Evolutionary conservation across 1,284 basidiomycete species (phyloP).

Genomic region (Mycena sp.): DNA sequence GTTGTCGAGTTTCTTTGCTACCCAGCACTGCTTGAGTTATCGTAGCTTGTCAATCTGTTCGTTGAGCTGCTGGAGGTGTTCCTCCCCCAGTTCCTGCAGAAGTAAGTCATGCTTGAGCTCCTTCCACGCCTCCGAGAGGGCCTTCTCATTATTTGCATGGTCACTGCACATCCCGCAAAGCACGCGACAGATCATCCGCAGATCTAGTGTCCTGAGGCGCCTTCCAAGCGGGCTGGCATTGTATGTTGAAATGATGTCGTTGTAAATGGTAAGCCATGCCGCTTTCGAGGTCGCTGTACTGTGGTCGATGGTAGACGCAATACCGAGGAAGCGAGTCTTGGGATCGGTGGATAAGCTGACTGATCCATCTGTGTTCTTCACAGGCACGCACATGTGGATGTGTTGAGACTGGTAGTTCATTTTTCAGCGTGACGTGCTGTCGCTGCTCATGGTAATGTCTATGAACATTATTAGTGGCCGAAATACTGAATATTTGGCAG

Average conservation of each 20-base stretch:
- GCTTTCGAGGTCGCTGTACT: too few species aligned
- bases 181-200: conserved; percentile 14
- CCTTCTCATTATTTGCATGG: conserved; percentile 30
- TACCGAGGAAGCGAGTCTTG: too few species aligned
- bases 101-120: conserved; percentile 14
- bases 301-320: too few species aligned
- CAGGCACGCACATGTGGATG: conserved; percentile 18
- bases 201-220: too few species aligned
- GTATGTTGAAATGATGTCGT: too few species aligned
- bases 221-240: too few species aligned
- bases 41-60: conserved; percentile 4
- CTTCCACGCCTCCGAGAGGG: conserved; percentile 6
- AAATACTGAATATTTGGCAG: neutral
- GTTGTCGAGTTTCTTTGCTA: conserved; percentile 5
- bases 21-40: neutral
- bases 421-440: too few species aligned
- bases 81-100: too few species aligned
- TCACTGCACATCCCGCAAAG: conserved; percentile 28
- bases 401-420: too few species aligned
- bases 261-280: too few species aligned
- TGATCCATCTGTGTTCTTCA: conserved; percentile 11
- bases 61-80: conserved; percentile 5
- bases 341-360: conserved; percentile 6
- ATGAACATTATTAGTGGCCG: neutral
- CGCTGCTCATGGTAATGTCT: conserved; percentile 30